A percentile compares a stretch with the other conserved stretches of the same genome.
Conservation (phyloP, 805 yeast species). For the Dipodascus albidus region DNA sequence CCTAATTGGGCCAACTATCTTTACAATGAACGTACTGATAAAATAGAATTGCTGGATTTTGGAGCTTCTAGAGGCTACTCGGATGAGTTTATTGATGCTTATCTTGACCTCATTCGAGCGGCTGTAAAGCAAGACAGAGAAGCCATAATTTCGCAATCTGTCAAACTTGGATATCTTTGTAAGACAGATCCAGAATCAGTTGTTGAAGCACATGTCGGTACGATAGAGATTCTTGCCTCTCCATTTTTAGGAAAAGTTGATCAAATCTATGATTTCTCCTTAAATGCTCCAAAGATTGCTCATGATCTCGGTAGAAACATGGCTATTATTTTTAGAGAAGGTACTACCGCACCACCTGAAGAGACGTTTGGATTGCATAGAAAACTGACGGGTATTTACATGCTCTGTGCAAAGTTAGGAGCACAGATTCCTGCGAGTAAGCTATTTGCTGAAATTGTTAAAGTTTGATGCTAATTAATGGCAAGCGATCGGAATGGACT, state of each 20-base stretch:
- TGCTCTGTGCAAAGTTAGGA: conserved; percentile 73
- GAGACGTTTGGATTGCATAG: conserved; percentile 96
- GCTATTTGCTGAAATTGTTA: conserved; percentile 61
- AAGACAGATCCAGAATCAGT: conserved; percentile 80
- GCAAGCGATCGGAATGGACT: too few species aligned
- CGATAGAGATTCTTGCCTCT: conserved; percentile 83
- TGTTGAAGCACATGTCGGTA: conserved; percentile 87
- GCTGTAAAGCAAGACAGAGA: conserved; percentile 60
- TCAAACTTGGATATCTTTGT: conserved; percentile 74
- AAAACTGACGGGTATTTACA: conserved; percentile 86
- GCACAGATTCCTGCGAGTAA: conserved; percentile 76
- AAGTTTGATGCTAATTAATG: neutral
- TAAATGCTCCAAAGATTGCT: conserved; percentile 67
- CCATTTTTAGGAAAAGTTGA: conserved; percentile 54
- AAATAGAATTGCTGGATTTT: conserved; percentile 78
- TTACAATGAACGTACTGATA: conserved; percentile 49
- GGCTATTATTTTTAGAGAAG: conserved; percentile 78
- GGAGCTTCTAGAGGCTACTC: conserved; percentile 86
- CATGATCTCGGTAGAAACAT: conserved; percentile 85
- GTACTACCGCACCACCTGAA: conserved; percentile 95
- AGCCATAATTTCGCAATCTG: conserved; percentile 51
- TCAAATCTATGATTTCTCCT: conserved; percentile 51
- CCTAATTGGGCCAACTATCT: conserved; percentile 98
- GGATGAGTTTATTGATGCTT: conserved; percentile 54
- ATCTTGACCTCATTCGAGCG: conserved; percentile 60